Evolutionary conservation across 1,139 yeast species (phyloP).

Genomic region (Diutina neorugosa): DNA sequence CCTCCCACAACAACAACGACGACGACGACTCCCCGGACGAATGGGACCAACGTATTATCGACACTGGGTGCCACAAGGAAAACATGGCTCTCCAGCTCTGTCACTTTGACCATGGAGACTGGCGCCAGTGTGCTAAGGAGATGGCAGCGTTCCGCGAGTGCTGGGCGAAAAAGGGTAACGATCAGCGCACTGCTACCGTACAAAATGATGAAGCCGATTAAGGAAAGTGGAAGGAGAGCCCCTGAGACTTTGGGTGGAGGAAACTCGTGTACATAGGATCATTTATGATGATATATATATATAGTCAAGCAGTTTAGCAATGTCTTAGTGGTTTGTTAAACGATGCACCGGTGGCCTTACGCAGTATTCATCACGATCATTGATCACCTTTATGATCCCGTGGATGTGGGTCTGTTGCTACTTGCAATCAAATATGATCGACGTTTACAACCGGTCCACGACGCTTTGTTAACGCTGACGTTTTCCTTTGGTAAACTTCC

Average conservation of each 20-base stretch:
- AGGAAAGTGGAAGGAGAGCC: background rate
- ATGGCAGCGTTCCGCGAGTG: slow-evolving; percentile 58
- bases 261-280: background rate
- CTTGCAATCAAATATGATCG: background rate
- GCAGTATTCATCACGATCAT: background rate
- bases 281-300: background rate
- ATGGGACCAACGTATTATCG: slow-evolving; percentile 60
- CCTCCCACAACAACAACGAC: background rate
- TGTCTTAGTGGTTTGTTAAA: background rate
- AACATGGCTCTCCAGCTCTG: slow-evolving; percentile 57
- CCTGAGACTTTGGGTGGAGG: background rate
- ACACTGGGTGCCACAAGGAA: slow-evolving; percentile 67
- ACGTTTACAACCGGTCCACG: background rate
- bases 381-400: background rate
- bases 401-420: background rate
- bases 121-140: slow-evolving; percentile 61
- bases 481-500: background rate
- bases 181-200: slow-evolving; percentile 40
- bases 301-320: background rate
- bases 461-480: background rate
- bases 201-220: slow-evolving; percentile 14
- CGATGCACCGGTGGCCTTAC: background rate
- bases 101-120: slow-evolving; percentile 71
- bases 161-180: slow-evolving; percentile 51
- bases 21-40: slow-evolving; percentile 58